Percentiles rank a stretch among this genome's conserved stretches.
phyloP scores from a whole-genome alignment of 352 stramenopile species.

The Phytophthora cryptogea region DNA sequence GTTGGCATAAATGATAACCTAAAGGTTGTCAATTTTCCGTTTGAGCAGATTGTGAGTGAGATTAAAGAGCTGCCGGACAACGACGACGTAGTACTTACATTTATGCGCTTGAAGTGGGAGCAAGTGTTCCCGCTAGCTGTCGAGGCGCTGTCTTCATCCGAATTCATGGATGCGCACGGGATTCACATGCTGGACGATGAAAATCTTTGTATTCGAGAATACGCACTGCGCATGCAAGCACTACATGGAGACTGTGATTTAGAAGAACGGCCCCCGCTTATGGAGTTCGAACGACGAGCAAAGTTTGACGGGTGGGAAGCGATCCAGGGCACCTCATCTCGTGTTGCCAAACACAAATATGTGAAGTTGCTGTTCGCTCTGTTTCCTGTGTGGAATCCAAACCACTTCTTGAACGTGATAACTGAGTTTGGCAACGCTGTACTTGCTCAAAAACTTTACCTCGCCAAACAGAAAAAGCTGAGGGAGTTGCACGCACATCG shows the following conservation, averaged over 20 bases:
- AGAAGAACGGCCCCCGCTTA: constrained; percentile 52
- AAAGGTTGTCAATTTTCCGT: constrained; percentile 60
- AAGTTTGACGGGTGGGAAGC: constrained; percentile 82
- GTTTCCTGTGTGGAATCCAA: constrained; percentile 72
- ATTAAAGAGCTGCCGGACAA: constrained; percentile 66
- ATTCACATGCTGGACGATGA: constrained; percentile 61
- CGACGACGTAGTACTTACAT: constrained; percentile 47
- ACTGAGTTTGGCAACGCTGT: constrained; percentile 42
- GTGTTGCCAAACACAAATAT: constrained; percentile 70
- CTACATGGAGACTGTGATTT: constrained; percentile 71
- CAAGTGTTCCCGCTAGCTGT: constrained; percentile 55
- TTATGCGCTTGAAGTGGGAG: constrained; percentile 68
- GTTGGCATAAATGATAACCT: constrained; percentile 65
- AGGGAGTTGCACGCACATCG: constrained; percentile 25
- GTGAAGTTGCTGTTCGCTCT: constrained; percentile 79
- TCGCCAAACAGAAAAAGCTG: constrained; percentile 29
- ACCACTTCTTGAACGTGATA: constrained; percentile 54
- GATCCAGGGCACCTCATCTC: constrained; percentile 50
- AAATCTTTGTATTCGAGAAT: constrained; percentile 76
- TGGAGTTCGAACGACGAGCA: constrained; percentile 71
- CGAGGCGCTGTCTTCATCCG: constrained; percentile 45
- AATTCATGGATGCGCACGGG: constrained; percentile 54
- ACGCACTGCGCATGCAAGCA: constrained; percentile 79
- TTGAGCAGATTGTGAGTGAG: constrained; percentile 67
- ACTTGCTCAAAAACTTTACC: constrained; percentile 28